A percentile compares a stretch with the other conserved stretches of the same genome.
Evolutionary conservation across 805 yeast species (phyloP).

Genomic region (Candida oleophila): DNA sequence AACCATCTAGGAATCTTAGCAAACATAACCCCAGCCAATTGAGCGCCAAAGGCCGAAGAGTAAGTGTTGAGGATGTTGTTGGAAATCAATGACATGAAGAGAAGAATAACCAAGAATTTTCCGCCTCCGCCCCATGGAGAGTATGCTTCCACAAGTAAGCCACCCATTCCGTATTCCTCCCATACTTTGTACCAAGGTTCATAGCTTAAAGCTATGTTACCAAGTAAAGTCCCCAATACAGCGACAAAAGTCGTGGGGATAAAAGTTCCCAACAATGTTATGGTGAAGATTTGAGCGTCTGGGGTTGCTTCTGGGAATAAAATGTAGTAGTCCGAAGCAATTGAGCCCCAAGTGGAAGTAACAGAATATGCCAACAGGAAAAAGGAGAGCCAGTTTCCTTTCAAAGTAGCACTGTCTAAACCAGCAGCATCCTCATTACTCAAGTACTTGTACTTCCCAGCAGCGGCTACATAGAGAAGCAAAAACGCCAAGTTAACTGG

Average conservation of each 20-base stretch:
- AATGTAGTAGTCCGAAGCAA: constrained; percentile 82
- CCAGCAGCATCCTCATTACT: constrained; percentile 23
- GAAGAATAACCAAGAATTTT: constrained; percentile 65
- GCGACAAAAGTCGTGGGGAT: constrained; percentile 79
- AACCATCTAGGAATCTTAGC: constrained; percentile 76
- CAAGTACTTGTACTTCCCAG: constrained; percentile 43
- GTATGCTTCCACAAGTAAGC: constrained; percentile 64
- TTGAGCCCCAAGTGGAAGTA: constrained; percentile 87
- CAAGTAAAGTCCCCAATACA: constrained; percentile 66
- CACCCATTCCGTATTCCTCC: constrained; percentile 67
- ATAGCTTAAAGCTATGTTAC: constrained; percentile 60
- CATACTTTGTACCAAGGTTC: constrained; percentile 60
- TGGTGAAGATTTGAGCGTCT: constrained; percentile 48
- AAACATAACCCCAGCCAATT: constrained; percentile 53
- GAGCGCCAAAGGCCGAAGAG: constrained; percentile 79
- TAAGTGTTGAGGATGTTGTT: constrained; percentile 81
- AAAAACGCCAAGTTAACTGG: constrained; percentile 70
- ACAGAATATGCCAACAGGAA: constrained; percentile 74
- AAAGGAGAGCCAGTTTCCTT: constrained; percentile 71
- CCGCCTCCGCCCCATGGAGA: constrained; percentile 77
- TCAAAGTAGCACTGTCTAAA: constrained; percentile 42
- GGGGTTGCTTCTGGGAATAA: constrained; percentile 74
- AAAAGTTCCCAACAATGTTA: constrained; percentile 66
- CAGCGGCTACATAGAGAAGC: constrained; percentile 62
- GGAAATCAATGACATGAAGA: constrained; percentile 74